Base-by-base conservation (phyloP, 225 moss, liverwort and hornwort genomes). In the Takakia lepidozioides region DNA sequence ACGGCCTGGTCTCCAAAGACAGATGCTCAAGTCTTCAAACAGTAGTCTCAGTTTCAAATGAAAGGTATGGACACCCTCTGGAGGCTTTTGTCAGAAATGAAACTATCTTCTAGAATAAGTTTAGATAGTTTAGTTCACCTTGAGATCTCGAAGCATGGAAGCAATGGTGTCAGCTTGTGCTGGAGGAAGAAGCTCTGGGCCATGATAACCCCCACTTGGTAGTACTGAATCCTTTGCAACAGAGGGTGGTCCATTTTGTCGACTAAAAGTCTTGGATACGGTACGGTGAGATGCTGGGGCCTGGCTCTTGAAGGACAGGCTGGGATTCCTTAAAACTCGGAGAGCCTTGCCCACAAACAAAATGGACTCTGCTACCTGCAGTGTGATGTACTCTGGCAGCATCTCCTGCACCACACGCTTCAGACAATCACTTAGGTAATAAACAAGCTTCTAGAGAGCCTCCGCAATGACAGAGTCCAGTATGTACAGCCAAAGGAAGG, bases 281-380 rank as follows among this genome's bases (percentile, higher is more conserved):
- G 77, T 67, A 28, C 85, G 70, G 51, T 84, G 84, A 42, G 70
- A 78, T 68, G 72, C 69, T 61, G 71, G 62, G 42, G 72, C 60
- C 59, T 90, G 90, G 41, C 86, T 73, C 64, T 81, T 85, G 45
- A 98, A 98, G 15, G 87, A 85, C 20, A 78, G 66, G 69, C 91
- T 98, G 16, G 98, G 91, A 71, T 98, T 98, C 49, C 98, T 80
- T 58, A 98, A 73, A 17, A 98, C 98, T 64, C 83, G 75, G 6
- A 91, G 85, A 55, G 98, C 98, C 66, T 91, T 98, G 42, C 98
- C 98, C 25, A 98, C 98, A 49, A 98, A 98, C 23, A 98, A 78
- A 66, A 98, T 91, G 11, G 98, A 91, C 74, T 91, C 91, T 15
- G 98, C 98, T 47, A 87, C 87, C 50, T 87, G 70, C 39, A 87